These are phyloP conservation scores for Rhododendron molle DNA, from an alignment of 148 eudicot genomes.

Conservation along the genomic window DNA sequence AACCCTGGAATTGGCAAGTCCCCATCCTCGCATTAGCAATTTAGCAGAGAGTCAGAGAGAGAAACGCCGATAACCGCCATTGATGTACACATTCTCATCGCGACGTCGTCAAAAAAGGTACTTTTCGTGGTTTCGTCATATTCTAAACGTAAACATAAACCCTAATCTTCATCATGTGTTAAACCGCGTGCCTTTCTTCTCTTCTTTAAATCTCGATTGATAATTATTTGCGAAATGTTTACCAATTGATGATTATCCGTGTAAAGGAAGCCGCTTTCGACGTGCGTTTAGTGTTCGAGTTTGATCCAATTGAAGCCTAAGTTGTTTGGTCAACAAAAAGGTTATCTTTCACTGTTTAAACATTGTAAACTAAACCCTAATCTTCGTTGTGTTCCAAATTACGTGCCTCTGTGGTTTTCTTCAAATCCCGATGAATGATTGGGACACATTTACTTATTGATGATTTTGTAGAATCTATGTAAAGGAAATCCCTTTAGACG, in stretches of 20 bases:
- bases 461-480: background rate
- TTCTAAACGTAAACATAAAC: too few relatives aligned
- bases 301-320: background rate
- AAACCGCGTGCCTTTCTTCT: background rate
- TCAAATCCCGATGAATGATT: background rate
- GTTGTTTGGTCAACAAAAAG: background rate
- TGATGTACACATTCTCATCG: background rate
- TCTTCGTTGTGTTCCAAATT: background rate
- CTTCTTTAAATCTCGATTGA: background rate
- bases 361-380: too few relatives aligned
- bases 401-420: background rate
- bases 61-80: background rate
- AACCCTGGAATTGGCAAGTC: background rate
- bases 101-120: background rate
- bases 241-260: background rate
- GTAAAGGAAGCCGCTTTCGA: background rate
- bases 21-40: background rate
- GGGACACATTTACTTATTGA: background rate
- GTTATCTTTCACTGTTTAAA: too few relatives aligned
- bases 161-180: background rate
- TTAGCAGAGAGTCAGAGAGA: too few relatives aligned
- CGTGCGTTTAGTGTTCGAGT: background rate
- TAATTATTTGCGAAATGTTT: background rate
- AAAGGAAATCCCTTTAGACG: background rate
- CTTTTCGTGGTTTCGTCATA: background rate